Evolutionary conservation across 108 stramenopile species (phyloP).

Genomic region (Skeletonema marinoi): DNA sequence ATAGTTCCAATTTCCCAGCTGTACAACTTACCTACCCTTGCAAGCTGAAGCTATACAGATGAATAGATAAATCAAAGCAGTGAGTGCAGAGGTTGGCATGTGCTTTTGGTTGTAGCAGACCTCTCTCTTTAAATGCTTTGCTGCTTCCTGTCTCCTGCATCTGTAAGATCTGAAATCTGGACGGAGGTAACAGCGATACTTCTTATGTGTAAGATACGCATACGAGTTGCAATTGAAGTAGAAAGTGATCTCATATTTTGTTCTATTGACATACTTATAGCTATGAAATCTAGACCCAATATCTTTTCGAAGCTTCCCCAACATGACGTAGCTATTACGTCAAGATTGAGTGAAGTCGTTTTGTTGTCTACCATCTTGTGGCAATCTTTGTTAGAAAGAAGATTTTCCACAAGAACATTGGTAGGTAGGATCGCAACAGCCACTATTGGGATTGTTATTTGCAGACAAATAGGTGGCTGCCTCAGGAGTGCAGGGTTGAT

Average conservation of each 20-base stretch:
- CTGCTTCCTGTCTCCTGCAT: no score
- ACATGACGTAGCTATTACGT: background rate
- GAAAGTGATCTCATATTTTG: conserved; percentile 9
- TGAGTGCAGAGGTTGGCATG: no score
- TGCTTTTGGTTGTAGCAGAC: no score
- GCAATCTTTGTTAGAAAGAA: background rate
- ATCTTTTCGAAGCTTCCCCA: background rate
- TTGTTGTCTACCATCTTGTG: background rate
- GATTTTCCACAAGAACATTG: background rate
- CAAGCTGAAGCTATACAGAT: no score
- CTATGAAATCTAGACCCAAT: conserved; percentile 18
- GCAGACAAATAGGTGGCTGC: conserved; percentile 1
- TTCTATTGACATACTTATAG: conserved; percentile 18
- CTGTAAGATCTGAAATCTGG: no score
- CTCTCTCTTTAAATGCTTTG: no score
- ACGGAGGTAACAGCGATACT: background rate
- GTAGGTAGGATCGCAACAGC: background rate
- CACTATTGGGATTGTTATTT: conserved; percentile 1
- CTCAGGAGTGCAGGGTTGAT: background rate
- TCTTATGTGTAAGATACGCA: background rate
- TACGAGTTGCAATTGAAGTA: background rate
- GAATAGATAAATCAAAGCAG: no score
- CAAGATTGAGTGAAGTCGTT: background rate
- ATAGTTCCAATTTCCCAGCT: no score
- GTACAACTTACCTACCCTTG: no score